These are phyloP conservation scores for Plantago major DNA, from an alignment of 257 asterid species.

Conservation along the genomic window DNA sequence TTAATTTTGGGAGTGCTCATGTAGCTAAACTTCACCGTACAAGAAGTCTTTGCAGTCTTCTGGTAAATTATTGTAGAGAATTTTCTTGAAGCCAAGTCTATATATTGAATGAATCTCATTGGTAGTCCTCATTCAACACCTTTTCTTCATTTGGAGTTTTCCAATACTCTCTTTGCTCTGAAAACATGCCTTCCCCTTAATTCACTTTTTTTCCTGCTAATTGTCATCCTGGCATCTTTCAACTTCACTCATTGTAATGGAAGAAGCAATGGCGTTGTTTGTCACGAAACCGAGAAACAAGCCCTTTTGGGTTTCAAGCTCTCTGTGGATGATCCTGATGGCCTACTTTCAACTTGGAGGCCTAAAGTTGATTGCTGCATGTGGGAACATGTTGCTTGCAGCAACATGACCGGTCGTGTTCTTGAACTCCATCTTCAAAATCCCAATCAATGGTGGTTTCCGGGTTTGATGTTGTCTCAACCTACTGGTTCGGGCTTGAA, in stretches of 20 bases:
- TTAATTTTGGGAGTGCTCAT: too few relatives aligned
- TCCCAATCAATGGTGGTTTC: neutral
- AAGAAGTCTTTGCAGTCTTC: too few relatives aligned
- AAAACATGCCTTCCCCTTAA: too few relatives aligned
- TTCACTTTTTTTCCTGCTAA: neutral
- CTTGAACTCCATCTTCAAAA: constrained; percentile 17
- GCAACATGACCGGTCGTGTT: constrained; percentile 17
- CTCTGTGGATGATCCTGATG: neutral
- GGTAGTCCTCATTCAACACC: too few relatives aligned
- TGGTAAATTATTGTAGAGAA: too few relatives aligned
- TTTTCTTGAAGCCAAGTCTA: too few relatives aligned
- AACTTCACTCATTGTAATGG: neutral
- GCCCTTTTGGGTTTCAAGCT: constrained; percentile 22
- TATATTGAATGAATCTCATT: too few relatives aligned
- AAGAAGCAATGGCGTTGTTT: neutral
- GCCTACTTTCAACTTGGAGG: constrained; percentile 19
- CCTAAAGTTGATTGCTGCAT: constrained; percentile 22
- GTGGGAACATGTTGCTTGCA: constrained; percentile 22
- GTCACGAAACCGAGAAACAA: constrained; percentile 12
- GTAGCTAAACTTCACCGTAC: too few relatives aligned
- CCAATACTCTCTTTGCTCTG: too few relatives aligned
- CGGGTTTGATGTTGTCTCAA: too few relatives aligned
- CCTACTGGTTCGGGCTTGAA: too few relatives aligned
- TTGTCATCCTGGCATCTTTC: neutral
- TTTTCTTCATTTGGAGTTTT: too few relatives aligned